Evolutionary conservation across 1,139 yeast genomes (phyloP), one percentile per base, ranked within the genome.

Genomic region (Kazachstania sp.): DNA sequence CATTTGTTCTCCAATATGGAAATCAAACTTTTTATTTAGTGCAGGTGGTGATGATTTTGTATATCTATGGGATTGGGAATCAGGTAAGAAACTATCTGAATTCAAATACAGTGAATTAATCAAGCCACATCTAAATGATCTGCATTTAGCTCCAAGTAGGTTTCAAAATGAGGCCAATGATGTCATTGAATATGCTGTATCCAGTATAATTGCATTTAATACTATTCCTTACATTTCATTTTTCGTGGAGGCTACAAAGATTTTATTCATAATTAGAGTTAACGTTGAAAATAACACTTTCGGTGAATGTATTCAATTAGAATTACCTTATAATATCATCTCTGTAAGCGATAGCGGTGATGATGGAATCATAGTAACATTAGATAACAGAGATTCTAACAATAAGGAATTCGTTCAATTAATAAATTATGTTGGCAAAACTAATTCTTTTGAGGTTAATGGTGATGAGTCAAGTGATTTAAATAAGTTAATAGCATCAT

Each of bases 21-120:
- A 73, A 37, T 64, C 71, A 6, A 59, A 68, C 9, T 58, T 72
- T 18, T 71, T 92, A 49, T 67, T 88, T 20, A 83, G 92, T 60
- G 97, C 84, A 2, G 97, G 98, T 35, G 99, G 98, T 54, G 98
- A 92, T 62, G 80, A 79, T 49, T 79, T 66, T 54, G 63, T 92
- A n/a, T 73, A 77, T 51, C 65, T 81, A 29, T 92, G 97, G 97
- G 73, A 85, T 54, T 90, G 95, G 94, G 74, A 73, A 30, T 45
- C 66, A 9, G 73, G 73, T 39, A 65, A 73, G 51, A 64, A 77
- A 43, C 53, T 81, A 7, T 70, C 72, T 36, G 73, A 74, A 50
- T 66, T 82, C 41, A 72, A 77, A 39, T 68, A 85, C 38, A 68
- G 76, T 42, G 70, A 71, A 0, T 50, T 71, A n/a, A 68, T 81